phyloP scores from a whole-genome alignment of 148 eudicot genomes.

The Chenopodium album region DNA sequence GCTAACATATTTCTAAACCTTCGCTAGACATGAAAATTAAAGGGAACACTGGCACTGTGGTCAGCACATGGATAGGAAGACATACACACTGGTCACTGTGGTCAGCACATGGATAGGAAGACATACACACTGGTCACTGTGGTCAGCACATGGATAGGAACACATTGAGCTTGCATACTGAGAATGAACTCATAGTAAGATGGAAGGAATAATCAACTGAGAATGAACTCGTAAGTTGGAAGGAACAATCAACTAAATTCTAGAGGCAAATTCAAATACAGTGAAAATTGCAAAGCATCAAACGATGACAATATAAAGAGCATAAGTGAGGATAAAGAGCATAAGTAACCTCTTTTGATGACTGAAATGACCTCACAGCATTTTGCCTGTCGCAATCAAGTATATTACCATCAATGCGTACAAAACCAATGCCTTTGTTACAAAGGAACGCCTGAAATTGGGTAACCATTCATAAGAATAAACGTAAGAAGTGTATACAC shows the following conservation, averaged over 20 bases:
- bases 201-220: not conserved
- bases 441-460: slow-evolving; percentile 64
- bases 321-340: slow-evolving; percentile 19
- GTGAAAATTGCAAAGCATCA: not conserved
- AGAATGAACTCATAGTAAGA: not conserved
- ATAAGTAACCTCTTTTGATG: slow-evolving; percentile 58
- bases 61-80: not conserved
- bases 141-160: not conserved
- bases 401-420: slow-evolving; percentile 76
- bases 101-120: not conserved
- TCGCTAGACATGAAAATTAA: not conserved
- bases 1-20: not conserved
- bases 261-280: slow-evolving; percentile 9
- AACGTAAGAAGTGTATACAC: slow-evolving; percentile 9
- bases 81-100: not conserved
- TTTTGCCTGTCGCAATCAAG: slow-evolving; percentile 63
- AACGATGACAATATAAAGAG: slow-evolving; percentile 11
- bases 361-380: slow-evolving; percentile 74
- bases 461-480: slow-evolving; percentile 9
- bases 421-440: slow-evolving; percentile 67
- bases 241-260: not conserved
- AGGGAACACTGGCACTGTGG: not conserved
- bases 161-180: not conserved
- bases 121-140: not conserved
- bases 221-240: not conserved